These are phyloP conservation scores for Dendrobium huoshanense DNA, from an alignment of 106 monocot species.

Conservation along the genomic window DNA sequence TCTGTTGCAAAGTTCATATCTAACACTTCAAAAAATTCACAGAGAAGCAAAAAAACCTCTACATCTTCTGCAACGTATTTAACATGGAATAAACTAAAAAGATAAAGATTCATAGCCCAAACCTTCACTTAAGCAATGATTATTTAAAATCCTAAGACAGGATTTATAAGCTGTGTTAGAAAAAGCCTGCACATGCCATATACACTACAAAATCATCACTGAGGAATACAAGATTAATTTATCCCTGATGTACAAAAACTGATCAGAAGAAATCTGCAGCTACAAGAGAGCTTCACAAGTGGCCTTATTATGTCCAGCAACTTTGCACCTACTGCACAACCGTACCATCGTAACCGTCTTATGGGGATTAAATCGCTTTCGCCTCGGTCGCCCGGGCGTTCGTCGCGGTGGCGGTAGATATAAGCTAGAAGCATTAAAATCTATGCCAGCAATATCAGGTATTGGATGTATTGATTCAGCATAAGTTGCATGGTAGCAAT, in stretches of 20 bases:
- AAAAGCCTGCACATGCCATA: not conserved
- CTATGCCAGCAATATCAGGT: slow-evolving; percentile 53
- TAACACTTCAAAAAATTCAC: not conserved
- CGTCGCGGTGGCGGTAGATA: slow-evolving; percentile 41
- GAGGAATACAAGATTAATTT: not conserved
- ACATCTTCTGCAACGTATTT: not conserved
- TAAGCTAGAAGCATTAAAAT: slow-evolving; percentile 37
- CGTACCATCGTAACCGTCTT: slow-evolving; percentile 29
- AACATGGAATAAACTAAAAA: not conserved
- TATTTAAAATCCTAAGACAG: too few species aligned
- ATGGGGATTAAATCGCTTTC: slow-evolving; percentile 48
- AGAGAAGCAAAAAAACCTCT: not conserved
- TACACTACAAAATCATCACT: not conserved
- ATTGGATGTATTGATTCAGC: slow-evolving; percentile 47
- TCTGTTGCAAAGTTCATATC: not conserved
- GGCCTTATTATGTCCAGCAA: slow-evolving; percentile 77
- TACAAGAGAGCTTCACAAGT: slow-evolving; percentile 63
- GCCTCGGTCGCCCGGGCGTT: slow-evolving; percentile 42
- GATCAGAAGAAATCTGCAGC: not conserved
- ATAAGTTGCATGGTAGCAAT: slow-evolving; percentile 52
- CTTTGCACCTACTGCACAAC: slow-evolving; percentile 81
- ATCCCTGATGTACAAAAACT: slow-evolving; percentile 3
- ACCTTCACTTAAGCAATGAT: not conserved
- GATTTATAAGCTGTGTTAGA: not conserved
- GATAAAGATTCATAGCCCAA: not conserved